Percentiles rank a stretch among this genome's conserved stretches.
phyloP scores from a whole-genome alignment of 805 yeast genomes.

The Candida lessepsii region DNA sequence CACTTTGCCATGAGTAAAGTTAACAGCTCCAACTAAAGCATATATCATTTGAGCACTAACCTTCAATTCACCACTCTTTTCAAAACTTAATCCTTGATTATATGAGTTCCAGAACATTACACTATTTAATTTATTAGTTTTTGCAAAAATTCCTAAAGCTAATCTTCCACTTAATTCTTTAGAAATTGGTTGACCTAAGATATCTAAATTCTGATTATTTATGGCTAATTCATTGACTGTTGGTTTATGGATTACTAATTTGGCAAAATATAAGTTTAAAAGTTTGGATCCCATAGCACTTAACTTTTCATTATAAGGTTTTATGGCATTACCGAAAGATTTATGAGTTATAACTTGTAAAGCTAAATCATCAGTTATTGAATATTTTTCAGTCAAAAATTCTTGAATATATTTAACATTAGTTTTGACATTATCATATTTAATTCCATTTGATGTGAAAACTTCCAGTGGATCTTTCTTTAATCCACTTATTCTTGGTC shows the following conservation, averaged over 20 bases:
- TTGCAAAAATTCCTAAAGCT: conserved; percentile 53
- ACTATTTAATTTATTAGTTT: conserved; percentile 45
- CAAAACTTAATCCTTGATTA: conserved; percentile 45
- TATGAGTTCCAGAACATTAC: conserved; percentile 68
- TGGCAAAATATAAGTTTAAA: conserved; percentile 49
- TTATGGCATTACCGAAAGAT: conserved; percentile 87
- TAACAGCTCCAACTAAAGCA: conserved; percentile 69
- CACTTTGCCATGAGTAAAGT: conserved; percentile 57
- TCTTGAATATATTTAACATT: conserved; percentile 49
- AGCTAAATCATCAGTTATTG: conserved; percentile 58
- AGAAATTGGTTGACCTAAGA: conserved; percentile 56
- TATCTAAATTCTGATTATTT: conserved; percentile 53
- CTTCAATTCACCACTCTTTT: conserved; percentile 54
- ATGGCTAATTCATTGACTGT: conserved; percentile 34
- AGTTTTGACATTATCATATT: conserved; percentile 51
- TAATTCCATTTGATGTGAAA: conserved; percentile 33
- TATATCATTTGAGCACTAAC: conserved; percentile 53
- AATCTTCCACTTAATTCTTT: conserved; percentile 51
- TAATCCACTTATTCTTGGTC: conserved; percentile 66
- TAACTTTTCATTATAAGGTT: conserved; percentile 87
- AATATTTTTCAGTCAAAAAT: conserved; percentile 47
- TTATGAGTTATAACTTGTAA: conserved; percentile 89
- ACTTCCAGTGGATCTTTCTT: conserved; percentile 65
- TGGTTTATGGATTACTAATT: conserved; percentile 32
- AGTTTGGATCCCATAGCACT: conserved; percentile 68